Conservation (phyloP, 2,329 filamentous ascomycete species). For the Orbilia javanica region DNA sequence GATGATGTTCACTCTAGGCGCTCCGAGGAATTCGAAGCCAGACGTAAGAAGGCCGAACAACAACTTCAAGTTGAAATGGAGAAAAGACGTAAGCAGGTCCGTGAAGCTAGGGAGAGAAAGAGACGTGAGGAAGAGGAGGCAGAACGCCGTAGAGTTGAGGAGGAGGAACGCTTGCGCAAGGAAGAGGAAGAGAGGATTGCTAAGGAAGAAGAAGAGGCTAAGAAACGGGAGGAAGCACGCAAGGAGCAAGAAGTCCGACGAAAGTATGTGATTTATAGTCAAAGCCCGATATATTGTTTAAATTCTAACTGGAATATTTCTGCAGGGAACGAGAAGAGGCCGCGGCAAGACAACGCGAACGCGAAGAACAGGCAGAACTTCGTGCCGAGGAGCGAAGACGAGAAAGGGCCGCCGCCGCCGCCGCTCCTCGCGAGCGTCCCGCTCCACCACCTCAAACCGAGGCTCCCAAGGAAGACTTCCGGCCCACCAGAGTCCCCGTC, state of each 20-base stretch:
- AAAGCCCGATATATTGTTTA: not conserved
- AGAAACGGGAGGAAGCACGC: conserved; percentile 78
- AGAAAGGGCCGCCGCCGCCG: conserved; percentile 53
- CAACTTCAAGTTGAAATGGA: conserved; percentile 94
- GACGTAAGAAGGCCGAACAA: conserved; percentile 88
- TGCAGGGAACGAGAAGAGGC: conserved; percentile 74
- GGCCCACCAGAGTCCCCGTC: conserved; percentile 52
- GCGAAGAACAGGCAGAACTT: conserved; percentile 85
- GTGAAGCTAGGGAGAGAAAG: conserved; percentile 84
- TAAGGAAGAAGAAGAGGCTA: conserved; percentile 79
- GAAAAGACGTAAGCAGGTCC: conserved; percentile 86
- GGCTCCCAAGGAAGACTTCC: conserved; percentile 40
- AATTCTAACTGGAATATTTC: conserved; percentile 57
- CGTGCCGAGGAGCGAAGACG: conserved; percentile 82
- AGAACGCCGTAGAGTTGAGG: conserved; percentile 81
- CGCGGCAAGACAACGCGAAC: conserved; percentile 73
- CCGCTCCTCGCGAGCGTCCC: conserved; percentile 37
- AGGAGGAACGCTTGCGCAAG: conserved; percentile 81
- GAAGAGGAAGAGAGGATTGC: conserved; percentile 88
- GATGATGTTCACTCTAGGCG: conserved; percentile 85
- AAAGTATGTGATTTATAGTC: conserved; percentile 67
- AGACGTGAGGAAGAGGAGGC: conserved; percentile 86
- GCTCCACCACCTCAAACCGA: conserved; percentile 41
- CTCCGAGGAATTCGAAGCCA: conserved; percentile 95
- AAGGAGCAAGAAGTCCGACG: conserved; percentile 72